Evolutionary conservation across 371 early-diverging fungal genomes (phyloP).

Genomic region (Rhizopus arrhizus): DNA sequence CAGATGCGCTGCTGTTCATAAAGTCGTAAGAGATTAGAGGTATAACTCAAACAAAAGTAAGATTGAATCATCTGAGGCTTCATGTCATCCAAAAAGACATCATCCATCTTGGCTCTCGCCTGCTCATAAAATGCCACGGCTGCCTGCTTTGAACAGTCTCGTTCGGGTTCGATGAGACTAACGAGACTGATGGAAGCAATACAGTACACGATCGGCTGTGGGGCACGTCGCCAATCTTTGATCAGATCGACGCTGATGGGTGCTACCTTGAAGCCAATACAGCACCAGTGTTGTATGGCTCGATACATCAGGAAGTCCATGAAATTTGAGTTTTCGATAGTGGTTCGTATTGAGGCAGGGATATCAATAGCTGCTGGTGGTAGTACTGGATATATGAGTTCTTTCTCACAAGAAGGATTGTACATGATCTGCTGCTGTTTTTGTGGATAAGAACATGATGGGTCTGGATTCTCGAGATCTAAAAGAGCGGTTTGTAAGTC

Average conservation of each 20-base stretch:
- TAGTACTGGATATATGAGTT: neutral
- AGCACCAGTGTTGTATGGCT: constrained; percentile 34
- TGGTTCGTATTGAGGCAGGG: constrained; percentile 20
- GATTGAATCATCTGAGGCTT: constrained; percentile 27
- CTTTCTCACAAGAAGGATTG: constrained; percentile 17
- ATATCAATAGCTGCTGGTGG: neutral
- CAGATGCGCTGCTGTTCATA: constrained; percentile 40
- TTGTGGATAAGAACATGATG: neutral
- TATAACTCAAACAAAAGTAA: constrained; percentile 37
- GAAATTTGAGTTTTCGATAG: constrained; percentile 20
- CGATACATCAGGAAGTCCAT: constrained; percentile 28
- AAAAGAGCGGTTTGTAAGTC: neutral
- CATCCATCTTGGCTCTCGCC: constrained; percentile 32
- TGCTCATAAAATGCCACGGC: constrained; percentile 34
- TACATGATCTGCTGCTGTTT: neutral
- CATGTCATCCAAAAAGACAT: constrained; percentile 30
- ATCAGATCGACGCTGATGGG: constrained; percentile 25
- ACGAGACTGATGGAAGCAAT: constrained; percentile 35
- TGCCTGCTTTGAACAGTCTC: constrained; percentile 18
- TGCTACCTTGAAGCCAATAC: constrained; percentile 31
- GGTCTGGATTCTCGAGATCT: neutral
- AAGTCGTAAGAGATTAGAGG: constrained; percentile 31
- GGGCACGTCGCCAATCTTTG: constrained; percentile 23
- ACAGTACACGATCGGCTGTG: constrained; percentile 28
- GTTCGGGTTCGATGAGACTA: constrained; percentile 18